Base-by-base conservation (phyloP, 169 alveolate species). In the Amoebophrya sp. region DNA sequence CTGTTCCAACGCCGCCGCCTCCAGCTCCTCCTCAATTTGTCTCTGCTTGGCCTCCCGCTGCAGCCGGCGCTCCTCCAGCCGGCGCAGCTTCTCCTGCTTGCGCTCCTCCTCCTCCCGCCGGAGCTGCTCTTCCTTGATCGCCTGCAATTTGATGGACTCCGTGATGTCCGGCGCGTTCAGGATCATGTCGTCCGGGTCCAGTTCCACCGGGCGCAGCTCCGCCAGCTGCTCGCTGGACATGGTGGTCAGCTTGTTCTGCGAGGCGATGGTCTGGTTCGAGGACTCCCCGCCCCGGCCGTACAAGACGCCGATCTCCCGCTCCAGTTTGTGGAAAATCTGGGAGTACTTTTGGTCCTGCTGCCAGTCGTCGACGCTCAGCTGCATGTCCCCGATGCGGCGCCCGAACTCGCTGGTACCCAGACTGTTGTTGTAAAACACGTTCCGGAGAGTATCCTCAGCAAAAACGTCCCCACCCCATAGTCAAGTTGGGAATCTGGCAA, bases 121-220 rank as follows among this genome's bases (percentile, higher is more conserved):
- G n/a, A n/a, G n/a, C n/a, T n/a, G n/a, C 18, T 47, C 18, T 7
- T 47, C 66, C 18, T 47, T 47, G 12, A 66, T 66, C 35, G 29
- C 35, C 83, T 66, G 83, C 83, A 66, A 25, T 25, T n/a, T 18
- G 39, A 66, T 66, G 35, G 83, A 66, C 32, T 66, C 83, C 83
- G 35, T n/a, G 35, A 66, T 66, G 35, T 66, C 83, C 83, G 83
- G 83, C 83, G 83, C 83, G 29, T 66, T 7, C 38, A 66, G 83
- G 83, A 66, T 66, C 83, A 66, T 66, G 32, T 18, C 35, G 7
- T 66, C 83, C 83, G 83, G 83, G 83, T 66, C 83, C 35, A 66
- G 10, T 2, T 66, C 83, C 35, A 12, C 54, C 54, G 2, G 23
- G 54, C 54, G 54, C 54, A 41, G n/a, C n/a, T n/a, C n/a, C n/a